phyloP scores from a whole-genome alignment of 805 yeast genomes.

The Candida odintsovae region DNA sequence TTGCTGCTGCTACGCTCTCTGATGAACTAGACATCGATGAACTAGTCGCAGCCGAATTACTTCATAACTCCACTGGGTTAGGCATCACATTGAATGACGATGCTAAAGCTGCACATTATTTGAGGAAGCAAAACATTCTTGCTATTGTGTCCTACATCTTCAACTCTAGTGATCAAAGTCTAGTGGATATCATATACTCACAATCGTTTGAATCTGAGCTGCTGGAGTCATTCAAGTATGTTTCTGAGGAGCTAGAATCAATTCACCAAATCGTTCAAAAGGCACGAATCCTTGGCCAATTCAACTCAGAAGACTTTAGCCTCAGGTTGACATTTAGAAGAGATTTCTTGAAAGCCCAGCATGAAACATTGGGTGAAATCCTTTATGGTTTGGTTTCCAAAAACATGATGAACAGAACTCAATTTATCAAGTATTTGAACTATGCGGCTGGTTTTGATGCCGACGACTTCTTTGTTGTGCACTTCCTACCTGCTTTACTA shows the following conservation, averaged over 20 bases:
- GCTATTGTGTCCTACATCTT: slow-evolving; percentile 48
- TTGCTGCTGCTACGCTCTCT: slow-evolving; percentile 49
- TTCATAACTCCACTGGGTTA: slow-evolving; percentile 40
- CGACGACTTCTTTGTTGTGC: slow-evolving; percentile 59
- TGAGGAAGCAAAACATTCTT: slow-evolving; percentile 67
- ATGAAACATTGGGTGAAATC: slow-evolving; percentile 66
- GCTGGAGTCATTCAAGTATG: slow-evolving; percentile 47
- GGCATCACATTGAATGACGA: slow-evolving; percentile 49
- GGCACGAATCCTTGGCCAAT: slow-evolving; percentile 48
- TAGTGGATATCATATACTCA: slow-evolving; percentile 17
- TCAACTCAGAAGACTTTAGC: slow-evolving; percentile 37
- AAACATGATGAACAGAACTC: slow-evolving; percentile 27
- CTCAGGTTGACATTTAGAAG: slow-evolving; percentile 53
- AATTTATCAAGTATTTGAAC: slow-evolving; percentile 35
- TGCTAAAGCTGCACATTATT: slow-evolving; percentile 63
- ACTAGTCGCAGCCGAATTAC: slow-evolving; percentile 61
- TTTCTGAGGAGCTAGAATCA: slow-evolving; percentile 51
- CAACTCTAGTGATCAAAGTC: slow-evolving; percentile 24
- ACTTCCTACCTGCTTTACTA: slow-evolving; percentile 58
- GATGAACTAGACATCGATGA: slow-evolving; percentile 76
- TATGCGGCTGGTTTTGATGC: slow-evolving; percentile 45
- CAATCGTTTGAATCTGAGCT: slow-evolving; percentile 34
- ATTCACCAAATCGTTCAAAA: slow-evolving; percentile 48
- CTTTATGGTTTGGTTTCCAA: slow-evolving; percentile 45
- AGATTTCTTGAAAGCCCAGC: slow-evolving; percentile 56